A percentile compares a stretch with the other conserved stretches of the same genome.
Evolutionary conservation across 2,329 filamentous ascomycete species (phyloP).

Genomic region (Bipolaris oryzae): DNA sequence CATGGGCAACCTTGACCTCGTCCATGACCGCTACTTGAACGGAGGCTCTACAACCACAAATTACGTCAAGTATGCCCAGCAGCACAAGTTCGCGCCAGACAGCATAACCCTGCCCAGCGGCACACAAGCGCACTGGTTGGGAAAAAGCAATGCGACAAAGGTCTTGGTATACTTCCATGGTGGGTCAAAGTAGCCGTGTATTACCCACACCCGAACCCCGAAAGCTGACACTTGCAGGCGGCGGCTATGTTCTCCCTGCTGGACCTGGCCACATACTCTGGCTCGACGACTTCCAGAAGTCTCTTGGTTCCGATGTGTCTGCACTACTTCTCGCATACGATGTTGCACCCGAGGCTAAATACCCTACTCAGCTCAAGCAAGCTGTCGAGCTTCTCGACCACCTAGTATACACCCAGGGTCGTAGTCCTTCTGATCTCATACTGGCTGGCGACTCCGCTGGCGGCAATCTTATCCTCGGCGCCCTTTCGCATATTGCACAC

Average conservation of each 20-base stretch:
- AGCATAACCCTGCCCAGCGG: constrained; percentile 50
- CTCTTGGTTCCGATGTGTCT: constrained; percentile 56
- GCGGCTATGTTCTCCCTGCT: constrained; percentile 61
- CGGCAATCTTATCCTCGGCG: constrained; percentile 54
- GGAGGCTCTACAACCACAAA: constrained; percentile 33
- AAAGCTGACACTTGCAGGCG: constrained; percentile 50
- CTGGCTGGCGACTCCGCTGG: constrained; percentile 62
- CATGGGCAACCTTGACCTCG: constrained; percentile 37
- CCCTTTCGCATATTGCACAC: constrained; percentile 61
- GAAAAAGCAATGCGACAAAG: constrained; percentile 46
- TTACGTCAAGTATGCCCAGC: constrained; percentile 47
- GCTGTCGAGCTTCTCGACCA: constrained; percentile 53
- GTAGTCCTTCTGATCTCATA: constrained; percentile 51
- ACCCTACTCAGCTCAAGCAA: constrained; percentile 58
- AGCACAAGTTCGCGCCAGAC: constrained; percentile 46
- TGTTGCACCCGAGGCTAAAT: constrained; percentile 56
- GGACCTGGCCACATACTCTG: constrained; percentile 57
- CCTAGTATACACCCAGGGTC: constrained; percentile 48
- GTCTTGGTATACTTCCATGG: constrained; percentile 57
- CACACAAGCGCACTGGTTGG: constrained; percentile 56
- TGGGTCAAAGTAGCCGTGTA: constrained; percentile 12
- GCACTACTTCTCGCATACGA: constrained; percentile 64
- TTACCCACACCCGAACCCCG: background rate
- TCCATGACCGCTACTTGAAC: constrained; percentile 44
- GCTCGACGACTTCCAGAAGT: constrained; percentile 52